phyloP scores from a whole-genome alignment of 495 filamentous ascomycete genomes.

The Schizothecium vesticola region DNA sequence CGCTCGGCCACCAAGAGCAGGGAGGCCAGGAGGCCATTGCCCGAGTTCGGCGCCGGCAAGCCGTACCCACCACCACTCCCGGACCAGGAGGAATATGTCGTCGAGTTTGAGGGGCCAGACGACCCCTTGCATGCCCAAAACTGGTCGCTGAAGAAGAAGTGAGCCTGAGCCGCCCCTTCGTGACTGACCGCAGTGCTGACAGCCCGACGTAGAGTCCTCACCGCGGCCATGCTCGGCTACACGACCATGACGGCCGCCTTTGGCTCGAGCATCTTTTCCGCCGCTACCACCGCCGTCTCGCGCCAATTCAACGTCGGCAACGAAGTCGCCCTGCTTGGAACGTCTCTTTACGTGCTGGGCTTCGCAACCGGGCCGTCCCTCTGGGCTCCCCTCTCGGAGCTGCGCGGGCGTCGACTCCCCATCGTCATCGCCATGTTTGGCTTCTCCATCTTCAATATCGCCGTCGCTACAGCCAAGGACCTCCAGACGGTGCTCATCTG shows the following conservation, averaged over 20 bases:
- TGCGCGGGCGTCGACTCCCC: constrained; percentile 69
- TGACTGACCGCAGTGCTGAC: constrained; percentile 19
- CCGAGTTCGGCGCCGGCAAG: constrained; percentile 66
- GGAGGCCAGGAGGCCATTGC: constrained; percentile 51
- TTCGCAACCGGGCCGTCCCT: constrained; percentile 62
- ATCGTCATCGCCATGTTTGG: constrained; percentile 70
- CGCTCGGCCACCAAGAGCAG: constrained; percentile 29
- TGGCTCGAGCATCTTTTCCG: constrained; percentile 62
- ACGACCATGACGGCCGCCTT: constrained; percentile 74
- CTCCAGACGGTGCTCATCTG: constrained; percentile 76
- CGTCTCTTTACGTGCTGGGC: constrained; percentile 65
- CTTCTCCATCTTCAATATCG: constrained; percentile 70
- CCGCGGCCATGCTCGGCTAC: constrained; percentile 68
- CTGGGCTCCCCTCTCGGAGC: constrained; percentile 71
- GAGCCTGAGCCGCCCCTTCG: constrained; percentile 16
- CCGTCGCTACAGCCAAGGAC: constrained; percentile 68
- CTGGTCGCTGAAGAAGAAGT: constrained; percentile 76
- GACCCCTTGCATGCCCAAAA: constrained; percentile 82
- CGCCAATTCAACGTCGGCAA: constrained; percentile 48
- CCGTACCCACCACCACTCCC: constrained; percentile 69
- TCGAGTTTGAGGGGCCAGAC: constrained; percentile 75
- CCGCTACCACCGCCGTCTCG: constrained; percentile 51
- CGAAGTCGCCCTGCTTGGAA: constrained; percentile 60
- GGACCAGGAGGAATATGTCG: constrained; percentile 74
- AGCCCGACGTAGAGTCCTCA: constrained; percentile 45